Conservation (phyloP, 495 filamentous ascomycete species). For the Aspergillus steynii region DNA sequence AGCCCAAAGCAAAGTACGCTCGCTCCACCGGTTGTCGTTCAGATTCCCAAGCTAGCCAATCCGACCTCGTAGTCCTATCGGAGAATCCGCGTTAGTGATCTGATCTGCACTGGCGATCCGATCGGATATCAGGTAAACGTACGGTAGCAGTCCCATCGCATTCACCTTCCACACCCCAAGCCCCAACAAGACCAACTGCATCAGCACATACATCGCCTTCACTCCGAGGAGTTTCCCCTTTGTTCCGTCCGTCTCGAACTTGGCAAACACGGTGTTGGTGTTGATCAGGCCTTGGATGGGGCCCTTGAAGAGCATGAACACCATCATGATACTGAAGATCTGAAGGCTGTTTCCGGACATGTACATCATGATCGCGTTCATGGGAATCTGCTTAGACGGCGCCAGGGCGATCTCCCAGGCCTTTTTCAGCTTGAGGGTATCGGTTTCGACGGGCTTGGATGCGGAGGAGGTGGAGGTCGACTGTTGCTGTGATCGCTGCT, state of each 20-base stretch:
- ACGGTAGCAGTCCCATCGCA: conserved; percentile 93
- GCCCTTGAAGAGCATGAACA: conserved; percentile 97
- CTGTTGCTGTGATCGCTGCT: conserved; percentile 43
- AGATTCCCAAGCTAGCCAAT: conserved; percentile 94
- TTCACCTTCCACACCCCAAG: conserved; percentile 97
- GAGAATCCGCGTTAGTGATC: conserved; percentile 13
- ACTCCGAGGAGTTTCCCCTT: conserved; percentile 68
- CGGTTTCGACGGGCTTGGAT: conserved; percentile 71
- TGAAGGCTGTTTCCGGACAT: conserved; percentile 99
- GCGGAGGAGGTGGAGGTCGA: conserved; percentile 22
- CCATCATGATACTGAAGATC: conserved; percentile 99
- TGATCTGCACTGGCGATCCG: not conserved
- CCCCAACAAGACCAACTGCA: conserved; percentile 79
- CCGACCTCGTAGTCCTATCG: conserved; percentile 81
- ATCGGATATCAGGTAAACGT: conserved; percentile 35
- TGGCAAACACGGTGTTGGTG: conserved; percentile 78
- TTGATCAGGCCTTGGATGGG: conserved; percentile 81
- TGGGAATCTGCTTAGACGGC: conserved; percentile 90
- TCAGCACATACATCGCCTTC: conserved; percentile 81
- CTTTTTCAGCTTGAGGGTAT: conserved; percentile 95
- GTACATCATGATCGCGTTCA: conserved; percentile 99
- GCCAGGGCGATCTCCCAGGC: conserved; percentile 97
- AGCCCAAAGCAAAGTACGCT: conserved; percentile 54
- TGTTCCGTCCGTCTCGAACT: conserved; percentile 85
- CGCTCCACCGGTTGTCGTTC: conserved; percentile 74